Evolutionary conservation across 208 protist genomes (phyloP).

Genomic region (Strigomonas culicis): DNA sequence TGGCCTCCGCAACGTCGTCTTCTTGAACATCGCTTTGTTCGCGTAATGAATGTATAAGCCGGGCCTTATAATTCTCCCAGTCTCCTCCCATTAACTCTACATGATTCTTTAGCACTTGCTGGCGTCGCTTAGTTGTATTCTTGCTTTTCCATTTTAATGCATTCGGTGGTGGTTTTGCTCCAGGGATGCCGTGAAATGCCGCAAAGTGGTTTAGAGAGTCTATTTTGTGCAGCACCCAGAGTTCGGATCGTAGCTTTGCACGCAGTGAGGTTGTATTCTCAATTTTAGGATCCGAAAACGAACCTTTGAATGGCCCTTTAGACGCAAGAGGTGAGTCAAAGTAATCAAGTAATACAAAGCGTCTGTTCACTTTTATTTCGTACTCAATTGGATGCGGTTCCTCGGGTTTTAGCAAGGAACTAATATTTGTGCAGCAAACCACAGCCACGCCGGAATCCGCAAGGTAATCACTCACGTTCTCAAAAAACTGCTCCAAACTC

Average conservation of each 20-base stretch:
- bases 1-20: slow-evolving; percentile 74
- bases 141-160: slow-evolving; percentile 21
- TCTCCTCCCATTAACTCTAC: slow-evolving; percentile 76
- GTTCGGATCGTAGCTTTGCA: slow-evolving; percentile 66
- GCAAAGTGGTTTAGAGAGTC: slow-evolving; percentile 73
- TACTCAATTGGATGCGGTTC: slow-evolving; percentile 84
- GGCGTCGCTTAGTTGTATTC: slow-evolving; percentile 19
- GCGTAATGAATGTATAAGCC: slow-evolving; percentile 67
- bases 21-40: slow-evolving; percentile 70
- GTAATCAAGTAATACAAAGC: slow-evolving; percentile 90
- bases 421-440: slow-evolving; percentile 81
- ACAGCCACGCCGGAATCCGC: slow-evolving; percentile 70
- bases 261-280: slow-evolving; percentile 14
- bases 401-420: slow-evolving; percentile 58
- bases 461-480: slow-evolving; percentile 49
- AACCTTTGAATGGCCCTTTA: slow-evolving; percentile 13
- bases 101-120: slow-evolving; percentile 41
- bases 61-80: slow-evolving; percentile 82
- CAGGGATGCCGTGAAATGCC: slow-evolving; percentile 83
- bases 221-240: slow-evolving; percentile 85
- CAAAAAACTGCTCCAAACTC: slow-evolving; percentile 82
- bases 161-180: slow-evolving; percentile 55
- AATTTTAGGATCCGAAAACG: slow-evolving; percentile 20
- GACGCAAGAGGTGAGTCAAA: slow-evolving; percentile 72
- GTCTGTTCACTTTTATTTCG: slow-evolving; percentile 82